Percentiles rank a stretch among this genome's conserved stretches.
Conservation (phyloP, 495 filamentous ascomycete species). For the Aspergillus sclerotioniger region DNA sequence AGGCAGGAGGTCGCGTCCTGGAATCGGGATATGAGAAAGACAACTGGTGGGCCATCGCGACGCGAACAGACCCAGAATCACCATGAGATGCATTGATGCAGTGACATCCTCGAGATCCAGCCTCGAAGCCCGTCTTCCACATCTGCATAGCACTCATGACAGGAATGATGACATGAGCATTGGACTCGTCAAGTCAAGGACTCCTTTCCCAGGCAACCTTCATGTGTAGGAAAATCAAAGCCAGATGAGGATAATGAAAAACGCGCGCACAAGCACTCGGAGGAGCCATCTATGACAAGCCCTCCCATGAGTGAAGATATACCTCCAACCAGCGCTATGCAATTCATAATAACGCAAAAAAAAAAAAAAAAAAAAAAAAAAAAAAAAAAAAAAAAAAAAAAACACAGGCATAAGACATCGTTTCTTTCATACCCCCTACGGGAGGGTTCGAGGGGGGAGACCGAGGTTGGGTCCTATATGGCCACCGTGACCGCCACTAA, state of each 20-base stretch:
- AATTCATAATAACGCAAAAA: conserved; percentile 44
- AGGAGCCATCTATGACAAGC: conserved; percentile 33
- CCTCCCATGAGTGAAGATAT: conserved; percentile 39
- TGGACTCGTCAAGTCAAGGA: background rate
- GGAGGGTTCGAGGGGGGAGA: conserved; percentile 41
- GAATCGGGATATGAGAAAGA: conserved; percentile 93
- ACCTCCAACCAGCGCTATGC: conserved; percentile 47
- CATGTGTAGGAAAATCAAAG: conserved; percentile 1
- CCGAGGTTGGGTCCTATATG: conserved; percentile 35
- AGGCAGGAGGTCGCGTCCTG: conserved; percentile 72
- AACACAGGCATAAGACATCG: conserved; percentile 27
- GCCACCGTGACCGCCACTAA: conserved; percentile 31
- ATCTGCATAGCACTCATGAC: background rate
- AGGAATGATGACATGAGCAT: background rate
- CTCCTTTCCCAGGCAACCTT: background rate
- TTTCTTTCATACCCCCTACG: conserved; percentile 25
- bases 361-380: too few species aligned
- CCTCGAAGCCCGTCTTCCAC: conserved; percentile 27
- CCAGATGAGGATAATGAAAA: conserved; percentile 16
- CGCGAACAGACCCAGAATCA: conserved; percentile 22
- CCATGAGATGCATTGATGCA: conserved; percentile 13
- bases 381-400: too few species aligned
- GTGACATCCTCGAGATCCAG: conserved; percentile 33
- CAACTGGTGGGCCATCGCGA: conserved; percentile 90
- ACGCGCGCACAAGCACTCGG: conserved; percentile 5